Evolutionary conservation across 176 grass and related monocot genomes (phyloP), one percentile per base, ranked within the genome.

Genomic region (Oryza officinalis): DNA sequence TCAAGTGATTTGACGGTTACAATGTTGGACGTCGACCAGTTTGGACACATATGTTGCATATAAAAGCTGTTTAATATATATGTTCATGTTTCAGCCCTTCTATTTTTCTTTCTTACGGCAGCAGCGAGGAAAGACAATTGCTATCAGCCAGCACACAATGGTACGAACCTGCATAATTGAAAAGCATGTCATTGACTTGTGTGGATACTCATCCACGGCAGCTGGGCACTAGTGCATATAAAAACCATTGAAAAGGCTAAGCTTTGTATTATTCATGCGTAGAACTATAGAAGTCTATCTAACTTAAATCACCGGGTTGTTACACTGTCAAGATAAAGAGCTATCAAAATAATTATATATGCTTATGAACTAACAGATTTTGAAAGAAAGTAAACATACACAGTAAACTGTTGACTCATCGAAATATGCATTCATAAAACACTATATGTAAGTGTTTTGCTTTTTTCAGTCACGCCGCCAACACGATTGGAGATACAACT

Each of bases 101-200:
- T 35, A 6, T 14, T 52, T 46, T 13, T 0, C 4, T 54, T 54
- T 54, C 18, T 54, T 52, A 52, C 50, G 18, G 33, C 33, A 35
- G 17, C 17, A 54, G 6, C 18, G 65, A 50, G 27, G 27, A 52
- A 47, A 70, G 54, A 31, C 10, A 9, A 28, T 54, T 40, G 32
- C 32, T 71, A 17, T 81, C 47, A 20, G 67, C 47, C 67, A 41
- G 79, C 18, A 54, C 66, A 35, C 31, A 59, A 59, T 49, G 2
- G 41, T 49, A 75, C 71, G 13, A 83, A 32, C 13, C 3, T 11
- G 43, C 28, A 52, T 84, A 75, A 50, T 60, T 77, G 23, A 77
- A 10, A 63, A 72, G 67, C 27, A 33, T 79, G 67, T 18, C 67
- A 65, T 86, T 86, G 67, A 86, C 67, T 65, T 72, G 27, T 72